Evolutionary conservation across 148 eudicot species (phyloP), one percentile per base, ranked within the genome.

Genomic region (Amaranthus palmeri): DNA sequence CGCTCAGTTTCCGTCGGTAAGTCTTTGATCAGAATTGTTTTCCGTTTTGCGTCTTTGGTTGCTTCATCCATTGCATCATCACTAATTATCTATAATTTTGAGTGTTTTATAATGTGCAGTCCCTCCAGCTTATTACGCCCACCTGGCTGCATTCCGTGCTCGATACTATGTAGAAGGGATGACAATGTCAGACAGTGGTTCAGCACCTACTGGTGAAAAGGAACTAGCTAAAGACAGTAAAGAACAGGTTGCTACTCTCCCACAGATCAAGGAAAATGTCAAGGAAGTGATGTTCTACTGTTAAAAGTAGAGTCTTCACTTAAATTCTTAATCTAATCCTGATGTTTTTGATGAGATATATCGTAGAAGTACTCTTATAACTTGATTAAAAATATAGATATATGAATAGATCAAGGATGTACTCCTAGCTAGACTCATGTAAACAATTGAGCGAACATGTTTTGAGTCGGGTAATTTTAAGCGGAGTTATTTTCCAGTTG

Each of bases 111-210:
- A 25, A 25, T 25, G 36, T 25, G 73, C 83, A 92, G 97, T 90
- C 25, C 97, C 97, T 41, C 92, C 97, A 4, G 97, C 89, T 0
- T 90, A 90, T 60, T 92, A 92, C 50, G 97, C 97, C 0, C 97
- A 92, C 51, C 70, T 90, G 3, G 89, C 88, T 7, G 97, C 97
- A 0, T 90, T 90, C 48, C 83, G 97, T 18, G 97, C 97, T 17
- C 89, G 97, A 0, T 86, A 88, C 69, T 92, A 92, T 36, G 50
- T 88, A 1, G 96, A 86, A 61, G 88, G 85, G 0, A 67, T 17
- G 5, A 25, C 61, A 3, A 3, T 14, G 2, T 85, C 88, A 0
- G 97, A 86, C 2, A 77, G 83, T 12, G 92, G 75, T 43, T 86
- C 96, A 1, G 36, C 36, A 25, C 2, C 36, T 25, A 73, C 72